These are phyloP conservation scores for Rhodosporidiobolus sp. DNA, from an alignment of 768 basidiomycete species.

Conservation along the genomic window DNA sequence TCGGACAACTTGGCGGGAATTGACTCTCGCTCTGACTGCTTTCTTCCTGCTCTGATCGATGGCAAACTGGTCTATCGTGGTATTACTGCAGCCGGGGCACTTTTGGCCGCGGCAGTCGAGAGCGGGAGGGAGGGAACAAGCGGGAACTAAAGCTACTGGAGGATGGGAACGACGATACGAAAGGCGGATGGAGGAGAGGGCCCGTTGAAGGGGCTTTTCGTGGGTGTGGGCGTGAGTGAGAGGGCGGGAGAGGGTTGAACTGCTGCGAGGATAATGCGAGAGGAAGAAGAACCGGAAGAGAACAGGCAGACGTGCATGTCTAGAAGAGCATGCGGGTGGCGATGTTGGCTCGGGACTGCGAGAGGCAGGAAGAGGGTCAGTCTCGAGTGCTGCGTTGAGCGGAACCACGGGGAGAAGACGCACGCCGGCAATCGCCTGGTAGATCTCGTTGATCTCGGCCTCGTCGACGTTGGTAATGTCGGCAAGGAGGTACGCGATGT, in stretches of 20 bases:
- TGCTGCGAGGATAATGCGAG: neutral
- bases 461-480: slow-evolving; percentile 89
- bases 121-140: neutral
- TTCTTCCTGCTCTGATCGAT: too few relatives aligned
- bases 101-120: neutral
- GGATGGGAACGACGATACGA: neutral
- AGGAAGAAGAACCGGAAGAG: neutral
- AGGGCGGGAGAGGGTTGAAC: neutral
- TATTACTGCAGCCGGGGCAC: neutral
- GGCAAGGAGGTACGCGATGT: slow-evolving; percentile 91
- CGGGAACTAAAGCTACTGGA: neutral
- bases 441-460: slow-evolving; percentile 71
- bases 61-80: neutral
- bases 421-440: slow-evolving; percentile 51
- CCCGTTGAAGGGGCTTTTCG: neutral
- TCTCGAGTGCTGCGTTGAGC: too few relatives aligned
- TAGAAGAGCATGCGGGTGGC: slow-evolving; percentile 41
- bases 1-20: too few relatives aligned
- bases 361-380: neutral
- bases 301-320: neutral
- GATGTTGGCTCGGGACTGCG: slow-evolving; percentile 33
- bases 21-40: too few relatives aligned
- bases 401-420: neutral
- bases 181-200: neutral
- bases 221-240: neutral